Conservation (phyloP, 768 basidiomycete species). For the Kwoniella bestiolae region DNA sequence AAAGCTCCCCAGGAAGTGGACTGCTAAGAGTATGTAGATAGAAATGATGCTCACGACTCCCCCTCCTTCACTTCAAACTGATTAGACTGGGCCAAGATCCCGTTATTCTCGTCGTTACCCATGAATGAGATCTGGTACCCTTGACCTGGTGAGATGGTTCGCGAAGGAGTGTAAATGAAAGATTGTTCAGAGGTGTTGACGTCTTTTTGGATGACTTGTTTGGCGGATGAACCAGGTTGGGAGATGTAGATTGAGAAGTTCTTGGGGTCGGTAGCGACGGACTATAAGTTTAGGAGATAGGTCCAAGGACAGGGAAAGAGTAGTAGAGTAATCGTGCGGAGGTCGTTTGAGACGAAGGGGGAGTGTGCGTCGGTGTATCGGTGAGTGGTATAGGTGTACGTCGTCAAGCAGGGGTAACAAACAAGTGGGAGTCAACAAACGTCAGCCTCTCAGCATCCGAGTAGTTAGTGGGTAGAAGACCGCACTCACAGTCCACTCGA, state of each 20-base stretch:
- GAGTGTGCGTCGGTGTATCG: not conserved
- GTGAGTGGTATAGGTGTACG: not conserved
- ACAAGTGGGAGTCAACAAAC: not conserved
- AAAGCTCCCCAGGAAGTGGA: no score
- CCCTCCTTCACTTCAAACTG: conserved; percentile 42
- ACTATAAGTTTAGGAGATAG: no score
- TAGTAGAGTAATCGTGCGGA: not conserved
- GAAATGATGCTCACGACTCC: conserved; percentile 30
- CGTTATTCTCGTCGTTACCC: conserved; percentile 12
- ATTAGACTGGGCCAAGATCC: conserved; percentile 46
- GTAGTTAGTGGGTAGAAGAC: not conserved
- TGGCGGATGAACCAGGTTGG: conserved; percentile 30
- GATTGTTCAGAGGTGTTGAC: conserved; percentile 31
- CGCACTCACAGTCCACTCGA: conserved; percentile 44
- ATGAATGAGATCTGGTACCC: conserved; percentile 35
- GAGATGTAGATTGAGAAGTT: conserved; percentile 45
- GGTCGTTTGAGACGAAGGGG: not conserved
- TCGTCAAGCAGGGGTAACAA: not conserved
- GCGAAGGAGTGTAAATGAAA: conserved; percentile 38
- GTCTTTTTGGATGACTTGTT: conserved; percentile 29
- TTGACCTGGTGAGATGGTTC: conserved; percentile 22
- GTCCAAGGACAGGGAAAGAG: not conserved
- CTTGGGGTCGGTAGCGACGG: conserved; percentile 43
- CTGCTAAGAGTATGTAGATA: not conserved
- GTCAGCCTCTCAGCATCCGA: not conserved